Evolutionary conservation across 257 asterid species (phyloP).

Genomic region (Paulownia fortunei): DNA sequence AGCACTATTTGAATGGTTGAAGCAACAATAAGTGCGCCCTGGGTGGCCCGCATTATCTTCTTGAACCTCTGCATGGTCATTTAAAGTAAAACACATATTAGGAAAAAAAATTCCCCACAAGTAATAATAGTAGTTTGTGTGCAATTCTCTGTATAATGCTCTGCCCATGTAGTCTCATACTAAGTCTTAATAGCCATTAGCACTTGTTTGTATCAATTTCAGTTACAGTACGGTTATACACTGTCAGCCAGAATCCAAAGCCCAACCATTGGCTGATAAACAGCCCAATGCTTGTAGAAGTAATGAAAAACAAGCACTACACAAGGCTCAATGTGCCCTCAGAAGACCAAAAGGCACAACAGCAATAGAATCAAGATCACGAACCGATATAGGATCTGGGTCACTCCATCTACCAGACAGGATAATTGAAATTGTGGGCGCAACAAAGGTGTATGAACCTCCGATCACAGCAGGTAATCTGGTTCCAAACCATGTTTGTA

Average conservation of each 20-base stretch:
- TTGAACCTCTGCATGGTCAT: conserved; percentile 64
- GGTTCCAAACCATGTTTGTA: conserved; percentile 88
- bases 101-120: neutral
- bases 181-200: neutral
- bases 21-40: conserved; percentile 92
- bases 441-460: conserved; percentile 93
- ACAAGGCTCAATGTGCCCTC: conserved; percentile 6
- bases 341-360: neutral
- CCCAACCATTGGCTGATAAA: neutral
- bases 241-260: no score
- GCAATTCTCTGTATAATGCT: neutral
- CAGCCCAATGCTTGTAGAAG: neutral
- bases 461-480: conserved; percentile 93
- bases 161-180: conserved; percentile 41
- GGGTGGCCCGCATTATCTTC: conserved; percentile 94
- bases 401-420: conserved; percentile 94
- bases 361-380: conserved; percentile 36
- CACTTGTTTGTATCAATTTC: neutral
- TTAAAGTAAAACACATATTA: conserved; percentile 7
- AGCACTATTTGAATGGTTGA: conserved; percentile 89
- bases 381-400: conserved; percentile 77
- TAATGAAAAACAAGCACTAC: no score
- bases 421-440: conserved; percentile 89
- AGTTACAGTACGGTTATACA: neutral
- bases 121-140: neutral